phyloP scores from a whole-genome alignment of 345 rosid species.

The Hibiscus mutabilis region DNA sequence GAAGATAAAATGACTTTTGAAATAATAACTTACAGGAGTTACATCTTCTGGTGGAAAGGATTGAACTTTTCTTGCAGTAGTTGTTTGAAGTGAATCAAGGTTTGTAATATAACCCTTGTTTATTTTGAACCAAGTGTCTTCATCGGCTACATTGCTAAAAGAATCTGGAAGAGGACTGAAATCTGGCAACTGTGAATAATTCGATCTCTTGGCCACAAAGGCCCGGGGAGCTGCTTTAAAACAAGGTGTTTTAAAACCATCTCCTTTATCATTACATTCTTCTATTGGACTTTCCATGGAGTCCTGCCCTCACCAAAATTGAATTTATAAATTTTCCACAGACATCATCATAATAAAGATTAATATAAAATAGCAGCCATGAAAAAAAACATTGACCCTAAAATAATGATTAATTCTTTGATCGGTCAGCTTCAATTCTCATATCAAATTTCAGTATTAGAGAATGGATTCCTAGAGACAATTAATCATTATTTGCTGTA shows the following conservation, averaged over 20 bases:
- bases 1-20: constrained; percentile 6
- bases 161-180: constrained; percentile 79
- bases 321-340: neutral
- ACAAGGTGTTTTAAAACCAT: constrained; percentile 53
- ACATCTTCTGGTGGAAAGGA: constrained; percentile 40
- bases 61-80: constrained; percentile 69
- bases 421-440: neutral
- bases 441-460: neutral
- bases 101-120: constrained; percentile 80
- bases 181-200: constrained; percentile 49
- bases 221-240: constrained; percentile 56
- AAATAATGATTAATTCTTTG: neutral
- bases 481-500: neutral
- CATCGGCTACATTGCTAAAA: constrained; percentile 76
- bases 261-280: constrained; percentile 39
- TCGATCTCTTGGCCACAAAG: constrained; percentile 73
- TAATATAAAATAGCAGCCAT: neutral
- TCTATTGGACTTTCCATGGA: constrained; percentile 34
- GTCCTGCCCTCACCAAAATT: constrained; percentile 23
- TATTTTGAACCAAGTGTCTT: constrained; percentile 89
- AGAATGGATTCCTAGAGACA: neutral
- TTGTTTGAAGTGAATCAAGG: constrained; percentile 68
- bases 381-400: neutral
- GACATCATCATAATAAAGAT: neutral
- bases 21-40: constrained; percentile 51